A percentile compares a stretch with the other conserved stretches of the same genome.
Conservation (phyloP, 345 rosid genomes). For the Citrus glauca region DNA sequence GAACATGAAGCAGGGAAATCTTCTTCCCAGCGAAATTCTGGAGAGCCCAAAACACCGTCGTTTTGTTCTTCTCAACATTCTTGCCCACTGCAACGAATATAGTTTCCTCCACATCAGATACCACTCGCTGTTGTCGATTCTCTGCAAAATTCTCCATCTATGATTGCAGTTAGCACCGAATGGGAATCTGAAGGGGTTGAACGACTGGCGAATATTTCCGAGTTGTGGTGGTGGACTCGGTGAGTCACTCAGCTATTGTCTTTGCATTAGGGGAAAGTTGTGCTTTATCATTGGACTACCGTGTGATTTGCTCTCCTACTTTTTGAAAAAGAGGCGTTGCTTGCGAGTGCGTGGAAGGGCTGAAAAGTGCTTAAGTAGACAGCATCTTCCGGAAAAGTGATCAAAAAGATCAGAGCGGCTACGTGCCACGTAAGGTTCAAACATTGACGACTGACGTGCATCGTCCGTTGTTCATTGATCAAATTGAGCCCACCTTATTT, state of each 20-base stretch:
- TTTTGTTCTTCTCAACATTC: constrained; percentile 52
- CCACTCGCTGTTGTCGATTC: constrained; percentile 23
- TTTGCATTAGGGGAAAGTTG: neutral
- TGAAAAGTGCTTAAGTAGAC: neutral
- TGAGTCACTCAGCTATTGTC: neutral
- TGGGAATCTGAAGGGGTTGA: neutral
- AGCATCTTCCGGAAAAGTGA: neutral
- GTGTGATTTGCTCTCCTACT: neutral
- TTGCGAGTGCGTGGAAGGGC: neutral
- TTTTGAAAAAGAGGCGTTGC: neutral
- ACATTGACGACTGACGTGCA: too few relatives aligned
- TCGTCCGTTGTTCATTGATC: too few relatives aligned
- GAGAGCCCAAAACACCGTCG: constrained; percentile 64
- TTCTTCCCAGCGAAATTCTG: constrained; percentile 58
- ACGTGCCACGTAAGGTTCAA: neutral
- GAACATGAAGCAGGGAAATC: constrained; percentile 79
- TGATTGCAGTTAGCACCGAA: neutral
- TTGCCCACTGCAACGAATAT: constrained; percentile 80
- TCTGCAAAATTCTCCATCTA: constrained; percentile 38
- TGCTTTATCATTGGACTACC: neutral
- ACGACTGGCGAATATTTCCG: neutral
- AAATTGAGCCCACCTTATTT: too few relatives aligned
- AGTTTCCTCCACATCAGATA: constrained; percentile 47
- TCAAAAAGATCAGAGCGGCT: neutral
- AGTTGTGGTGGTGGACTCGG: neutral